Conservation (phyloP, 139 green algal genomes). For the Prasinococcaceae sp. region DNA sequence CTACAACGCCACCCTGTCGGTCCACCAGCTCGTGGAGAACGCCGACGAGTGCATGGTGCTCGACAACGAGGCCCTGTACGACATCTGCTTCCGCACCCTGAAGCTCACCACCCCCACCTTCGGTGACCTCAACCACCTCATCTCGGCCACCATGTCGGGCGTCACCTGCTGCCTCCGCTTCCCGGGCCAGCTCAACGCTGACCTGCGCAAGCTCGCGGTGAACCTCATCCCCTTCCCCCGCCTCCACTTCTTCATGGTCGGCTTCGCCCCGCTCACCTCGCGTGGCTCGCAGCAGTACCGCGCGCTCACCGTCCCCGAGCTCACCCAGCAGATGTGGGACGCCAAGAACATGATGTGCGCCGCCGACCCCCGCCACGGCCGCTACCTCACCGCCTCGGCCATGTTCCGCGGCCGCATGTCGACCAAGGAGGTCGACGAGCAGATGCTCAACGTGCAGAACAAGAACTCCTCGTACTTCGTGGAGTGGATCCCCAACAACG, state of each 20-base stretch:
- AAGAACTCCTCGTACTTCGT: slow-evolving; percentile 43
- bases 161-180: slow-evolving; percentile 99
- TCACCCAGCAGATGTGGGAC: slow-evolving; percentile 99
- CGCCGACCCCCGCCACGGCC: slow-evolving; percentile 88
- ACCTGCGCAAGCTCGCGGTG: slow-evolving; percentile 96
- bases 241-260: slow-evolving; percentile 99
- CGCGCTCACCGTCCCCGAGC: slow-evolving; percentile 82
- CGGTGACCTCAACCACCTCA: slow-evolving; percentile 78
- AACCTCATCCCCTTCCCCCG: slow-evolving; percentile 99
- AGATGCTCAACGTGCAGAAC: slow-evolving; percentile 39
- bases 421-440: slow-evolving; percentile 67
- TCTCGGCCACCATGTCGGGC: slow-evolving; percentile 97
- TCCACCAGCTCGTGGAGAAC: slow-evolving; percentile 99
- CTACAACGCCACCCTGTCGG: slow-evolving; percentile 99
- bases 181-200: slow-evolving; percentile 96
- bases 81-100: slow-evolving; percentile 98
- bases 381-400: slow-evolving; percentile 92
- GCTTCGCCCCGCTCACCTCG: slow-evolving; percentile 89
- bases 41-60: slow-evolving; percentile 99
- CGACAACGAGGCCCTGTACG: slow-evolving; percentile 95
- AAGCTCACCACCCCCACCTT: slow-evolving; percentile 97
- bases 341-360: slow-evolving; percentile 74
- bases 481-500: slow-evolving; percentile 42
- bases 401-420: slow-evolving; percentile 94
- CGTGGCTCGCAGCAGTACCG: slow-evolving; percentile 94